Percentiles rank a stretch among this genome's conserved stretches.
These are phyloP conservation scores for Cyclostephanos tholiformis DNA, from an alignment of 108 stramenopile species.

Conservation along the genomic window DNA sequence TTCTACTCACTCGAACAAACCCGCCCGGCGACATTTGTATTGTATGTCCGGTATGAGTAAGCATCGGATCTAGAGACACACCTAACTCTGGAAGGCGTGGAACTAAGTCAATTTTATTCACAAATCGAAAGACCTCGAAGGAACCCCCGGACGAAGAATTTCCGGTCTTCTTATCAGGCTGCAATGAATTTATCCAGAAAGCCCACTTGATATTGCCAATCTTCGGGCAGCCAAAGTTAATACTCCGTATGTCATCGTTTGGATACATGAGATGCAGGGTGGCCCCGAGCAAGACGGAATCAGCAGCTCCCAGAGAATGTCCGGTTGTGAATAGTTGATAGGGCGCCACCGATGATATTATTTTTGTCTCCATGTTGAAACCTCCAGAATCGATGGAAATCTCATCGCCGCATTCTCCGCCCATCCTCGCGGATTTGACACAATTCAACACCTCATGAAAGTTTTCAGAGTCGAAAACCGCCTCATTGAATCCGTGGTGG, in stretches of 20 bases:
- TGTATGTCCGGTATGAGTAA: constrained; percentile 84
- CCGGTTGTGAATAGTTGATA: constrained; percentile 69
- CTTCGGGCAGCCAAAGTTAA: constrained; percentile 86
- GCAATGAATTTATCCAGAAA: constrained; percentile 55
- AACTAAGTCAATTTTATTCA: constrained; percentile 76
- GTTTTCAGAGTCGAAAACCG: constrained; percentile 63
- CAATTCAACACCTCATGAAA: constrained; percentile 28
- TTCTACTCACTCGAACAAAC: constrained; percentile 16
- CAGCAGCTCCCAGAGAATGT: constrained; percentile 81
- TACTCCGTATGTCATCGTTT: constrained; percentile 38
- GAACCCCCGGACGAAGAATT: constrained; percentile 49
- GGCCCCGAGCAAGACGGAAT: constrained; percentile 70
- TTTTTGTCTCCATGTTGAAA: background rate
- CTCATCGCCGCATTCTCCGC: constrained; percentile 21
- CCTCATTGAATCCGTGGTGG: constrained; percentile 82
- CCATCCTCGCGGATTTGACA: constrained; percentile 46
- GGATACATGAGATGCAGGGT: constrained; percentile 54
- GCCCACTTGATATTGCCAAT: constrained; percentile 68
- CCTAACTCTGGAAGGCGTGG: constrained; percentile 68
- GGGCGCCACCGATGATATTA: constrained; percentile 7
- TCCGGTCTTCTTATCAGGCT: constrained; percentile 17
- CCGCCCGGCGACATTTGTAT: constrained; percentile 62
- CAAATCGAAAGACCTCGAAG: constrained; percentile 46
- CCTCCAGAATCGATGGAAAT: constrained; percentile 9
- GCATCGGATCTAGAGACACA: constrained; percentile 21